Conservation (phyloP, 306 rosid species). For the Sesbania bispinosa region DNA sequence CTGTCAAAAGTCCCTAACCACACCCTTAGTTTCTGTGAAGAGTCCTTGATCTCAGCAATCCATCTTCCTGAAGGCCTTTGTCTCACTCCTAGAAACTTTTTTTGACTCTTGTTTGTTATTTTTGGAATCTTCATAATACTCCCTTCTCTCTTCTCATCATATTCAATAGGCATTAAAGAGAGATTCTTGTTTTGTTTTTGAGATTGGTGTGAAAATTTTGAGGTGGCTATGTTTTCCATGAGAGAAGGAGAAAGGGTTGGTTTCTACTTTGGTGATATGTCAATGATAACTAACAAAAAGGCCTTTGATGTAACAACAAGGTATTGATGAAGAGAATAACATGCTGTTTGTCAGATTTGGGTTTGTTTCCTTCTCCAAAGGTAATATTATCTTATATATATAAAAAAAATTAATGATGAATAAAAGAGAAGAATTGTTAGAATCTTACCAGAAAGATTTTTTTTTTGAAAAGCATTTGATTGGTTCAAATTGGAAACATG, state of each 20-base stretch:
- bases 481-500: background rate
- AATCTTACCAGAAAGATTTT: conserved; percentile 26
- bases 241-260: conserved; percentile 35
- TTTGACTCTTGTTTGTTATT: conserved; percentile 27
- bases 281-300: conserved; percentile 1
- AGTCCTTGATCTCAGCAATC: conserved; percentile 90
- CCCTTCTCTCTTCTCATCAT: conserved; percentile 14
- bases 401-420: background rate
- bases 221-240: conserved; percentile 49
- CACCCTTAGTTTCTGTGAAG: conserved; percentile 79
- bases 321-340: conserved; percentile 42
- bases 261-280: conserved; percentile 25
- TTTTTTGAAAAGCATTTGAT: conserved; percentile 8
- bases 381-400: conserved; percentile 7
- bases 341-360: conserved; percentile 39
- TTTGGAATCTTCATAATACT: conserved; percentile 21
- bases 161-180: conserved; percentile 13
- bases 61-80: conserved; percentile 95
- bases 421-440: conserved; percentile 4
- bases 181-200: conserved; percentile 28
- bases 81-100: conserved; percentile 79
- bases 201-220: conserved; percentile 31
- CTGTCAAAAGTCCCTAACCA: conserved; percentile 87
- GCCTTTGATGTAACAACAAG: conserved; percentile 17
- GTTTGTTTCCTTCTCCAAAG: conserved; percentile 30